These are phyloP conservation scores for Nemania serpens DNA, from an alignment of 2,329 filamentous ascomycete genomes.

Conservation along the genomic window DNA sequence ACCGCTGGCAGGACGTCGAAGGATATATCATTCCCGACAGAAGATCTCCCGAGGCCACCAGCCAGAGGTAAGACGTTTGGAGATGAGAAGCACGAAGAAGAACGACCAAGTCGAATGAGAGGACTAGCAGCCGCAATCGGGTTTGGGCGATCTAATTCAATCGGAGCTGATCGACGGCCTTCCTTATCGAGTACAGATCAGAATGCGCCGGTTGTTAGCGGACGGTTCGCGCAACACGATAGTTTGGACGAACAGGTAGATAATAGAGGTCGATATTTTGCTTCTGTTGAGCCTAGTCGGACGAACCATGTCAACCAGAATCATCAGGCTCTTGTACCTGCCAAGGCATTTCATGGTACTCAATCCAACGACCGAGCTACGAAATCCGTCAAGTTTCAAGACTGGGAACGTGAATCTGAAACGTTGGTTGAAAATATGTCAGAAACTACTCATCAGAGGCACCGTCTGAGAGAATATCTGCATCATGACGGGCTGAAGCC, in stretches of 20 bases:
- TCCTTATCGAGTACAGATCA: constrained; percentile 20
- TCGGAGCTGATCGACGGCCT: constrained; percentile 26
- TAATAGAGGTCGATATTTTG: constrained; percentile 12
- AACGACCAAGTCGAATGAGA: constrained; percentile 32
- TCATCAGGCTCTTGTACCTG: constrained; percentile 12
- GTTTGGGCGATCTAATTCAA: constrained; percentile 33
- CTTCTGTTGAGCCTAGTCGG: constrained; percentile 23
- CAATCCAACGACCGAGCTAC: constrained; percentile 25
- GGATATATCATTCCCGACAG: constrained; percentile 19
- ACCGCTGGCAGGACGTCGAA: constrained; percentile 22
- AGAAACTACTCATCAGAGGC: constrained; percentile 31
- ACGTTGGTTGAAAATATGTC: constrained; percentile 30
- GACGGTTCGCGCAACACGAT: constrained; percentile 24
- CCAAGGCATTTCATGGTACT: constrained; percentile 15
- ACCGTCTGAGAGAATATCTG: constrained; percentile 36
- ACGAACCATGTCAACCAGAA: constrained; percentile 22
- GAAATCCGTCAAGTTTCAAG: constrained; percentile 42
- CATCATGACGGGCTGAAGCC: constrained; percentile 46
- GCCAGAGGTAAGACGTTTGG: constrained; percentile 33
- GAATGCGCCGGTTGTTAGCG: constrained; percentile 24
- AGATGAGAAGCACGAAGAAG: constrained; percentile 31
- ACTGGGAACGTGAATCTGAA: constrained; percentile 31
- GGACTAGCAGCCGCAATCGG: constrained; percentile 33
- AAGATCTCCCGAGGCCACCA: constrained; percentile 33
- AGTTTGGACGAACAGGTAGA: constrained; percentile 16